Evolutionary conservation across 208 protist genomes (phyloP).

Genomic region (Trypanosoma caninum): DNA sequence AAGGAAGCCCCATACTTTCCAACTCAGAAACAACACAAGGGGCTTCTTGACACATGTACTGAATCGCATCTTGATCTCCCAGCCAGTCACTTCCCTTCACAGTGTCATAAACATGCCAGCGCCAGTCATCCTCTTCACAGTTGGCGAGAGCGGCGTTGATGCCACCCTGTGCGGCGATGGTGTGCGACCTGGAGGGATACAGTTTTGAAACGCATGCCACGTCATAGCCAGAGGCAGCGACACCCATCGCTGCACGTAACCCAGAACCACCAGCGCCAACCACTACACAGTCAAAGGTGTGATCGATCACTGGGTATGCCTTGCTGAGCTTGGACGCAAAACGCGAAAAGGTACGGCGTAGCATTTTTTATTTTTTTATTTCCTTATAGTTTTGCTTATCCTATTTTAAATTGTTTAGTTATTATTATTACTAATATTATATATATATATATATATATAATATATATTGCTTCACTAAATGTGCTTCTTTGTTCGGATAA

Average conservation of each 20-base stretch:
- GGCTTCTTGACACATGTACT: conserved; percentile 99
- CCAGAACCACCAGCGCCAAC: conserved; percentile 99
- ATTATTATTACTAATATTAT: neutral
- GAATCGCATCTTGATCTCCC: conserved; percentile 98
- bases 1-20: conserved; percentile 98
- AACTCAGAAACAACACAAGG: conserved; percentile 93
- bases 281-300: conserved; percentile 98
- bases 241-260: conserved; percentile 96
- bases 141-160: conserved; percentile 99
- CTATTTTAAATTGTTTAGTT: neutral
- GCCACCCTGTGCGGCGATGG: conserved; percentile 98
- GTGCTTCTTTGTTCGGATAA: no score
- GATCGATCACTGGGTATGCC: conserved; percentile 96
- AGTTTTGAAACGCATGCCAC: conserved; percentile 98
- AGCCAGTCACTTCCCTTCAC: conserved; percentile 99
- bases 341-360: conserved; percentile 55
- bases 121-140: conserved; percentile 98
- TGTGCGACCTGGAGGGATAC: conserved; percentile 99
- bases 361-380: conserved; percentile 34
- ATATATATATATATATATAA: no score
- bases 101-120: conserved; percentile 99
- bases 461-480: no score
- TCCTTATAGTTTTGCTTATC: neutral
- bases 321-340: conserved; percentile 45
- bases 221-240: conserved; percentile 97